Base-by-base conservation (phyloP, 2,329 filamentous ascomycete species). In the Colletotrichum sidae region DNA sequence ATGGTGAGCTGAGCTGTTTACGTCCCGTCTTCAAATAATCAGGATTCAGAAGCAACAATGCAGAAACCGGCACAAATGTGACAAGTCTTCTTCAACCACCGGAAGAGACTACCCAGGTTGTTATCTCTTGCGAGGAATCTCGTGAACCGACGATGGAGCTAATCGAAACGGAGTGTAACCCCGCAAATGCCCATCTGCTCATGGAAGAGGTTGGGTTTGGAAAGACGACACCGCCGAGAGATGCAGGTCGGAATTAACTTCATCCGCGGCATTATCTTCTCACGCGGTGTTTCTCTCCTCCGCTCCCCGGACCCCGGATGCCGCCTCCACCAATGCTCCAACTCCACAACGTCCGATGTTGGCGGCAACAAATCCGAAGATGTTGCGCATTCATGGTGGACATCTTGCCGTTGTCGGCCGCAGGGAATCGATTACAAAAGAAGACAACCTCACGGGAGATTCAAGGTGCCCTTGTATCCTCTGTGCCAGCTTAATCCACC, bases 271-370 rank as follows among this genome's bases (percentile, higher is more conserved):
- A 1, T 17, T 25, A 15, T n/a, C 5, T 35, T 58, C 9, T 3
- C 2, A 10, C 25, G 56, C 61, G 61, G 61, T 45, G 15, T 38
- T 17, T 38, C 6, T 9, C 39, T 54, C 49, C 11, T 12, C 61
- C 61, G 60, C 55, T 25, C 55, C 60, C 54, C 25, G 33, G 54
- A 63, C 60, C 60, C 54, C 60, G 51, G 59, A 62, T 63, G 44
- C 37, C 41, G 49, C 61, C 61, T 44, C 49, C 55, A 50, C 54
- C 35, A 53, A 17, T 38, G 13, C 60, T 49, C 60, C 54, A 53
- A 60, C 37, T 54, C 49, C 56, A 60, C 61, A 45, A 39, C 37
- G 10, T 46, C 45, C 44, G 25, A 60, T 42, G 8, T 12, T 55
- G 50, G 37, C 44, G 55, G 55, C 49, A 39, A 15, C 55, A 44